Evolutionary conservation across 352 stramenopile species (phyloP).

Genomic region (Poterioochromonas sp.): DNA sequence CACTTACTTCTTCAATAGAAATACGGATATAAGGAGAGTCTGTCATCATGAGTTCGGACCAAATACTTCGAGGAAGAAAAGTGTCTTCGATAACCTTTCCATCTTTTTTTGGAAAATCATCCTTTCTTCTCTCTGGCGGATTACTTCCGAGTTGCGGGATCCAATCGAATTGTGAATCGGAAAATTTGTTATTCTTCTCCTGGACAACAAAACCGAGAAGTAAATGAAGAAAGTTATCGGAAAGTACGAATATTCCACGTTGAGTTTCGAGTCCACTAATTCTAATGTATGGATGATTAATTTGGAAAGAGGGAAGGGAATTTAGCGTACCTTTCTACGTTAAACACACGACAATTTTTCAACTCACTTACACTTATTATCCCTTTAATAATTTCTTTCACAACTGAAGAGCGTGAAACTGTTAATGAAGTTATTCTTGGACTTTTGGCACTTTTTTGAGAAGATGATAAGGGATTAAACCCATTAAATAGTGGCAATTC

Average conservation of each 20-base stretch:
- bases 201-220: neutral
- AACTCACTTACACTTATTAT: neutral
- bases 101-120: too few relatives aligned
- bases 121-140: too few relatives aligned
- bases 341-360: neutral
- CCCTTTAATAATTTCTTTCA: neutral
- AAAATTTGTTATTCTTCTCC: neutral
- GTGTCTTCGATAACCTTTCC: too few relatives aligned
- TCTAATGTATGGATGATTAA: neutral
- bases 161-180: neutral
- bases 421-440: too few relatives aligned
- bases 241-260: neutral
- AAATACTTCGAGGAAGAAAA: too few relatives aligned
- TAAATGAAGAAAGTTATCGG: neutral
- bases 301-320: neutral
- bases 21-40: too few relatives aligned
- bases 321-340: neutral
- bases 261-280: constrained; percentile 1
- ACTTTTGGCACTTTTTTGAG: too few relatives aligned
- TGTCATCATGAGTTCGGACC: too few relatives aligned
- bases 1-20: too few relatives aligned
- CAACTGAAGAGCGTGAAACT: neutral
- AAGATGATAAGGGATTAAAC: too few relatives aligned
- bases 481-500: too few relatives aligned
- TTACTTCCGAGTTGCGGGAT: neutral